Conservation (phyloP, 2,329 filamentous ascomycete genomes). For the Nemania serpens region DNA sequence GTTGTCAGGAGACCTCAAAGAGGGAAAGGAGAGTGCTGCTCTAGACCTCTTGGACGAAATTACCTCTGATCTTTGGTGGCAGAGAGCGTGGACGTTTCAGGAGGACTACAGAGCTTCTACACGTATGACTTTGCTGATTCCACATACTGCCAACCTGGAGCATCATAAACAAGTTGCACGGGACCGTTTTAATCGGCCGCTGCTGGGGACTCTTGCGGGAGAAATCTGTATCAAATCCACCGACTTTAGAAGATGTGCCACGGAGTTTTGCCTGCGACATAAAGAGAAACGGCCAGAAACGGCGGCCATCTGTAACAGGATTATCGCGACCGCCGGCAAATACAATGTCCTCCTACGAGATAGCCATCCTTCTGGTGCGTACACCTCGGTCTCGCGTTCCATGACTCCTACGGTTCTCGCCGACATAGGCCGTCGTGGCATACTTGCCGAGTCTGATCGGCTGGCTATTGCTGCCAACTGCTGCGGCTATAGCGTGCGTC, state of each 20-base stretch:
- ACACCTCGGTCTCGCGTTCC: slow-evolving; percentile 33
- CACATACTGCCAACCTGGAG: slow-evolving; percentile 34
- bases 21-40: slow-evolving; percentile 30
- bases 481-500: slow-evolving; percentile 36
- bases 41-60: slow-evolving; percentile 35
- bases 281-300: slow-evolving; percentile 27
- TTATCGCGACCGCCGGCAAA: slow-evolving; percentile 35
- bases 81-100: slow-evolving; percentile 40
- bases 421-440: slow-evolving; percentile 34
- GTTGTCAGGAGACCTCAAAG: slow-evolving; percentile 29
- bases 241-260: slow-evolving; percentile 34
- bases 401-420: slow-evolving; percentile 39
- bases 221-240: slow-evolving; percentile 38
- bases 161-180: slow-evolving; percentile 29
- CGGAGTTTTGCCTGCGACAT: slow-evolving; percentile 37
- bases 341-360: slow-evolving; percentile 39
- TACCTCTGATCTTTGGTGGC: slow-evolving; percentile 39
- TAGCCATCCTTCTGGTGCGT: slow-evolving; percentile 15
- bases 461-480: slow-evolving; percentile 40
- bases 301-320: slow-evolving; percentile 32
- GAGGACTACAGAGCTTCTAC: slow-evolving; percentile 38
- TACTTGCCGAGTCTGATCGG: slow-evolving; percentile 36
- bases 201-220: slow-evolving; percentile 32
- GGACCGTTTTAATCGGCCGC: slow-evolving; percentile 22
- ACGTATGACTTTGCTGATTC: slow-evolving; percentile 39